Evolutionary conservation across 2,329 filamentous ascomycete species (phyloP).

Genomic region (Madurella fahalii): DNA sequence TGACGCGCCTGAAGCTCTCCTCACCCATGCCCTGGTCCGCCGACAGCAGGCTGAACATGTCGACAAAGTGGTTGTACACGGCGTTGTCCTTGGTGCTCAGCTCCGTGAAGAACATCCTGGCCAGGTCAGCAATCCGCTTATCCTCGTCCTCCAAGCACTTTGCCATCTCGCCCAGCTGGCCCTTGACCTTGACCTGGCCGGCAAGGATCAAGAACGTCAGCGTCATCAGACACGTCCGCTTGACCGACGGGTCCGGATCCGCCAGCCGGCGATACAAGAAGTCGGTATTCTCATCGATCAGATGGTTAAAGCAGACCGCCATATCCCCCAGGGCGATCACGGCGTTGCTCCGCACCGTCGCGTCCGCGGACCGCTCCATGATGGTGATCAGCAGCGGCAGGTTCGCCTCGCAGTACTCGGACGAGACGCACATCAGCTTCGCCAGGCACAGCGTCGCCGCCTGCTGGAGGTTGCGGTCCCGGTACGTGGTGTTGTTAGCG

Average conservation of each 20-base stretch:
- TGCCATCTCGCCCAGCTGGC: slow-evolving; percentile 96
- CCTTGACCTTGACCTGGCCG: slow-evolving; percentile 98
- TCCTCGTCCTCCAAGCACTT: slow-evolving; percentile 98
- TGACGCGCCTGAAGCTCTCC: slow-evolving; percentile 77
- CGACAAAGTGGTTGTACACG: slow-evolving; percentile 98
- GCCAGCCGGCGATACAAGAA: slow-evolving; percentile 93
- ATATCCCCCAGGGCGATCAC: slow-evolving; percentile 97
- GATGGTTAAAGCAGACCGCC: slow-evolving; percentile 98
- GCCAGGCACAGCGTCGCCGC: slow-evolving; percentile 91
- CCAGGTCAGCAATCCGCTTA: slow-evolving; percentile 86
- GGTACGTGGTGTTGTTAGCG: slow-evolving; percentile 88
- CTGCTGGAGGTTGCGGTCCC: slow-evolving; percentile 84
- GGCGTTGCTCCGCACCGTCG: slow-evolving; percentile 90
- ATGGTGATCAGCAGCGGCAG: slow-evolving; percentile 94
- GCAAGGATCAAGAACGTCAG: slow-evolving; percentile 95
- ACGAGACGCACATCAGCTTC: slow-evolving; percentile 97
- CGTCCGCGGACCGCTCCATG: slow-evolving; percentile 88
- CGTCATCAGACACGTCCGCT: slow-evolving; percentile 97
- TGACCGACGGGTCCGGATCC: slow-evolving; percentile 83
- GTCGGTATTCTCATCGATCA: slow-evolving; percentile 98
- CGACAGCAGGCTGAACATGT: slow-evolving; percentile 94
- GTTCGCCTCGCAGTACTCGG: slow-evolving; percentile 93
- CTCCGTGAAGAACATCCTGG: slow-evolving; percentile 97
- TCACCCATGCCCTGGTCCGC: slow-evolving; percentile 77
- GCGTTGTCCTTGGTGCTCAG: slow-evolving; percentile 97